These are phyloP conservation scores for Aspergillus viridinutans DNA, from an alignment of 2,329 filamentous ascomycete species.

Conservation along the genomic window DNA sequence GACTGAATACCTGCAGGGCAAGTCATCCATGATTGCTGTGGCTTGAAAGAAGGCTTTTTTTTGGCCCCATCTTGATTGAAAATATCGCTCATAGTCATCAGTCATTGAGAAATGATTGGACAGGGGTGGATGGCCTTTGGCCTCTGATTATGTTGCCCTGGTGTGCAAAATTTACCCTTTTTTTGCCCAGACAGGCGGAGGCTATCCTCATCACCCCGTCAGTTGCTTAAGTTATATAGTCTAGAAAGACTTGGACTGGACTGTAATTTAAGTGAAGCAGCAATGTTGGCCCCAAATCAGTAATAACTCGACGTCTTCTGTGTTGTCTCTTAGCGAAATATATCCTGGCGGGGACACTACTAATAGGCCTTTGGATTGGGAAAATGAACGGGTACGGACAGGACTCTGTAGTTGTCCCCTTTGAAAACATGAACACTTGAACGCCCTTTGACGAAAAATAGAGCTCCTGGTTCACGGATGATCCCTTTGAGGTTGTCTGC, in stretches of 20 bases:
- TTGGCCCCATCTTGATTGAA: neutral
- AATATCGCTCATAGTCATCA: neutral
- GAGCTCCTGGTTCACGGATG: neutral
- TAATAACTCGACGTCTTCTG: neutral
- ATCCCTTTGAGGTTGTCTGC: neutral
- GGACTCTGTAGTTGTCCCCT: too few species aligned
- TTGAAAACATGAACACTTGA: neutral
- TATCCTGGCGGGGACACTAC: neutral
- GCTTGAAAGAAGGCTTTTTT: neutral
- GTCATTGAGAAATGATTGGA: neutral
- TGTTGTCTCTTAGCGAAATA: neutral
- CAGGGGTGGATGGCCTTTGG: neutral
- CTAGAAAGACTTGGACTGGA: neutral
- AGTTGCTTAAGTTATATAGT: neutral
- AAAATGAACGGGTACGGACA: neutral
- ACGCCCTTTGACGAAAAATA: too few species aligned
- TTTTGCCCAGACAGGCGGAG: neutral
- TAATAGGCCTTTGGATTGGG: too few species aligned
- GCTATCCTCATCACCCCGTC: neutral
- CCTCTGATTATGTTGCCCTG: neutral
- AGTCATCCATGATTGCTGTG: neutral
- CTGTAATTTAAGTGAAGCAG: neutral
- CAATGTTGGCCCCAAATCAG: neutral
- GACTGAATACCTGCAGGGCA: neutral
- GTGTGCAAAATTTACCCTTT: neutral